Base-by-base conservation (phyloP, 768 basidiomycete species). In the Suillus plorans region DNA sequence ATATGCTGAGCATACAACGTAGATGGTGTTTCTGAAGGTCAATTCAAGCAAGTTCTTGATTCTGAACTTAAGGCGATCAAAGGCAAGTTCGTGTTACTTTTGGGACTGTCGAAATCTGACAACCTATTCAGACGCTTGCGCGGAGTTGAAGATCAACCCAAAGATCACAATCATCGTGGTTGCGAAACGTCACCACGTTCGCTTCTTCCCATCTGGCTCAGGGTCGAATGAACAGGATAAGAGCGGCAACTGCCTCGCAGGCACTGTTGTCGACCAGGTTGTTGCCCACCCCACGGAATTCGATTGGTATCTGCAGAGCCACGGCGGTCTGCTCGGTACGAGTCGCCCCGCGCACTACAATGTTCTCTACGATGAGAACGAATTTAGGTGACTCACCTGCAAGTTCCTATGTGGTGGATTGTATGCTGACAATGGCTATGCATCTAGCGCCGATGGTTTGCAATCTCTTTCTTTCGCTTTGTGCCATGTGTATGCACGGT, bases 101-200 rank as follows among this genome's bases (percentile, higher is more conserved):
- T 37, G 16, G n/a, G 3, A 41, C 58, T 37, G 47, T 42, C 9
- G 36, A 59, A 7, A 63, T 61, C 61, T 68, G 14, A 64, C 64
- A 12, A 60, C 61, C 60, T 22, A 49, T 47, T 22, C 71, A 93
- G 92, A 68, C 61, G 92, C 92, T 4, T 94, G 90, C 67, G 65
- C 62, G 0, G 82, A 85, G 5, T 69, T 90, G 1, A 79, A 79
- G 8, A 88, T 92, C 36, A 79, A 80, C 1, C 85, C 86, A 0
- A 86, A 84, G 60, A 90, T 94, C 37, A 94, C 93, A 0, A 78
- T 94, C 28, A 84, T 94, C 60, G 80, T 94, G 31, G 92, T 94
- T 8, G 92, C 90, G 18, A 95, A 94, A 63, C 74, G 76, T 34
- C 78, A 79, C 36, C 77, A 79, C 6, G 78, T 80, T 39, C 79